Percentiles rank a stretch among this genome's conserved stretches.
Conservation (phyloP, 1,284 basidiomycete genomes). For the Polyporus tsugae region DNA sequence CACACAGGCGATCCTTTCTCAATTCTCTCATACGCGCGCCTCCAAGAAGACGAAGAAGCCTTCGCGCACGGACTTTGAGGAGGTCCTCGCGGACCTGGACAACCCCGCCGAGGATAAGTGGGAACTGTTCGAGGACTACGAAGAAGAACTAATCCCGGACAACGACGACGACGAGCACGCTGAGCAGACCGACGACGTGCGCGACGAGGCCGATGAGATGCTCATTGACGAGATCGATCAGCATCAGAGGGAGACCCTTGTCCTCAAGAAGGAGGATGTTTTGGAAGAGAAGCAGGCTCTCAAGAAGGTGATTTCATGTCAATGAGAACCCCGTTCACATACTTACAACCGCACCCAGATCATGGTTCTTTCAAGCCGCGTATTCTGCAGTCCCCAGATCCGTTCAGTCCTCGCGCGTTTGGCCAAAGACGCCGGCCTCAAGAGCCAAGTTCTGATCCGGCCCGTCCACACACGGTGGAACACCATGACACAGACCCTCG, state of each 20-base stretch:
- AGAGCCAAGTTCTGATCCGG: not conserved
- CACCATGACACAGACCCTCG: not conserved
- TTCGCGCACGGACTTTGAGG: not conserved
- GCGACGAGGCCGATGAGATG: not conserved
- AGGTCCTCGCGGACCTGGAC: not conserved
- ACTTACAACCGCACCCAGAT: not conserved
- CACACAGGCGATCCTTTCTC: not conserved
- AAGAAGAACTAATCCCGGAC: not conserved
- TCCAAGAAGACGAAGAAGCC: not conserved
- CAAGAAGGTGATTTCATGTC: not conserved
- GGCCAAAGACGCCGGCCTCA: not conserved
- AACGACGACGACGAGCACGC: not conserved
- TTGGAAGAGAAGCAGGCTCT: not conserved
- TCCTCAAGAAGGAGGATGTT: not conserved
- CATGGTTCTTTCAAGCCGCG: not conserved
- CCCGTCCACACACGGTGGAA: constrained; percentile 3
- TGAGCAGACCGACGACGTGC: not conserved
- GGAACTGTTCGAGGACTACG: not conserved
- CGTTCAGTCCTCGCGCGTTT: not conserved
- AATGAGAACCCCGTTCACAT: too few relatives aligned
- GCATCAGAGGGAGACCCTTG: too few relatives aligned
- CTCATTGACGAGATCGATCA: not conserved
- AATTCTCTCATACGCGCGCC: not conserved
- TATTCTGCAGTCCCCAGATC: not conserved
- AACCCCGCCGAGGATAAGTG: not conserved